These are phyloP conservation scores for Lachnellula arida DNA, from an alignment of 2,329 filamentous ascomycete genomes.

Conservation along the genomic window DNA sequence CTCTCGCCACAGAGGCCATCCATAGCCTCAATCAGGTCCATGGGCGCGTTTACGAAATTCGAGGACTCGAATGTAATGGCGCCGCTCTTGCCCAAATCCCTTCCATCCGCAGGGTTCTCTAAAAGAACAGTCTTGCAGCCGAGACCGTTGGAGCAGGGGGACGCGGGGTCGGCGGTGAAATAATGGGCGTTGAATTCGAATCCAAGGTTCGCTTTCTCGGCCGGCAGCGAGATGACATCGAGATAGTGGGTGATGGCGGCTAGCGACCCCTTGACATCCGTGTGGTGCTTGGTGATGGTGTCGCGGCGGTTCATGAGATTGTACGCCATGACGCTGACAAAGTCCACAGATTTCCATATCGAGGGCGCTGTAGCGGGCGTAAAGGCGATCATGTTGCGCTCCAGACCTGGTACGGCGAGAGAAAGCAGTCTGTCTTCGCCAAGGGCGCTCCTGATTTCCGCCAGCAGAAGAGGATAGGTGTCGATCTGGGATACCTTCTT, in stretches of 20 bases:
- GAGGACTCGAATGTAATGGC: conserved; percentile 15
- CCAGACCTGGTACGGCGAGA: conserved; percentile 61
- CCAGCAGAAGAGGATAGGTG: conserved; percentile 57
- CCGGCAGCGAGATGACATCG: conserved; percentile 36
- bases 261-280: conserved; percentile 51
- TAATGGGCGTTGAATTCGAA: conserved; percentile 64
- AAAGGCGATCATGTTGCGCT: conserved; percentile 63
- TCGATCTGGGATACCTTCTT: conserved; percentile 57
- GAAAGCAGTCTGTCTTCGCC: conserved; percentile 56
- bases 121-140: conserved; percentile 51
- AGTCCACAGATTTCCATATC: conserved; percentile 57
- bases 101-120: conserved; percentile 40
- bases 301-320: conserved; percentile 68
- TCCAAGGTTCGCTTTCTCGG: conserved; percentile 55
- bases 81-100: conserved; percentile 5
- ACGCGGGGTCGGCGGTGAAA: conserved; percentile 47
- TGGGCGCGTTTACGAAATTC: conserved; percentile 1
- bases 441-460: conserved; percentile 52
- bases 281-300: conserved; percentile 59
- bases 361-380: conserved; percentile 51
- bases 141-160: conserved; percentile 37
- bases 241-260: conserved; percentile 56
- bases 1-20: conserved; percentile 14
- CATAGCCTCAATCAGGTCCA: conserved; percentile 14
- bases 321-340: conserved; percentile 67